Percentiles rank a stretch among this genome's conserved stretches.
phyloP scores from a whole-genome alignment of 306 rosid species.

The Medicago truncatula region MtrunA17r5.0-ANR NC_053046.1:15469501-15470000 shows the following conservation, averaged over 20 bases:
- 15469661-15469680: constrained; percentile 59
- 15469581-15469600: constrained; percentile 67
- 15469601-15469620: constrained; percentile 70
- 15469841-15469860: constrained; percentile 45
- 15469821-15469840: constrained; percentile 45
- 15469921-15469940: constrained; percentile 26
- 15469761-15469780: constrained; percentile 51
- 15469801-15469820: constrained; percentile 42
- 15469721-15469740: constrained; percentile 24
- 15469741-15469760: constrained; percentile 45
- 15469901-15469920: background rate
- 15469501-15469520: constrained; percentile 93
- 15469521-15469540: constrained; percentile 92
- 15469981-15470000: constrained; percentile 35
- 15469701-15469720: background rate
- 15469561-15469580: constrained; percentile 97
- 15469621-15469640: constrained; percentile 79
- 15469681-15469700: background rate
- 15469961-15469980: constrained; percentile 52
- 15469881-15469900: constrained; percentile 40
- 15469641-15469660: constrained; percentile 68
- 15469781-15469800: constrained; percentile 51
- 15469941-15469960: constrained; percentile 46
- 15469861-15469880: constrained; percentile 47
- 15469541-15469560: constrained; percentile 86